A percentile compares a stretch with the other conserved stretches of the same genome.
These are phyloP conservation scores for Leccinum broughii DNA, from an alignment of 768 basidiomycete genomes.

Conservation along the genomic window DNA sequence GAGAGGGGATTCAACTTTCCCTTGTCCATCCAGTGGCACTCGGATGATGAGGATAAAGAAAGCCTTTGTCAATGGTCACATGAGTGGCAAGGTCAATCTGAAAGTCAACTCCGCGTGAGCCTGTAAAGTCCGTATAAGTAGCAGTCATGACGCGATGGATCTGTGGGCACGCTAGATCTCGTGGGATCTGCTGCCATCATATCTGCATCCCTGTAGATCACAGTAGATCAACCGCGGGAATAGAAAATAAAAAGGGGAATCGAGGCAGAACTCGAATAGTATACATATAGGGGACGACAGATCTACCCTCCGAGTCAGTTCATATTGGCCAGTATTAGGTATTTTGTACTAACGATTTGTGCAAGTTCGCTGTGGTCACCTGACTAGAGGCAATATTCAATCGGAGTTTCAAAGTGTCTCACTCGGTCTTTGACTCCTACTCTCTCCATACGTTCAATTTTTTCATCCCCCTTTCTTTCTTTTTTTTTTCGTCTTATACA, in stretches of 20 bases:
- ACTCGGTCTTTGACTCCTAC: constrained; percentile 14
- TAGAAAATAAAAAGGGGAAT: background rate
- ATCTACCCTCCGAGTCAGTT: background rate
- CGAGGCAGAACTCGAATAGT: background rate
- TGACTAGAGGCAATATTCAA: constrained; percentile 13
- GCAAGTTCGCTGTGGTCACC: constrained; percentile 12
- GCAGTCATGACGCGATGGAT: background rate
- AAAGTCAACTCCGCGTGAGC: constrained; percentile 10
- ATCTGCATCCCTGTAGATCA: background rate
- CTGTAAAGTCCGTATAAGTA: background rate
- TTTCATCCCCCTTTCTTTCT: background rate
- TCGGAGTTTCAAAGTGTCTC: constrained; percentile 21
- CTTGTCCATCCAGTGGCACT: constrained; percentile 16
- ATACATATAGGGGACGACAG: too few relatives aligned
- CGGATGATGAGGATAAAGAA: constrained; percentile 7
- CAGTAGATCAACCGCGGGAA: background rate
- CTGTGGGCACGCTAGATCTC: background rate
- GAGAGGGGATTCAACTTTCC: background rate
- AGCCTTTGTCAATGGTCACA: background rate
- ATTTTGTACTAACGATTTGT: too few relatives aligned
- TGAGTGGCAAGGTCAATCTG: constrained; percentile 2
- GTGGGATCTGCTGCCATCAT: background rate
- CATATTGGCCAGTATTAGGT: too few relatives aligned
- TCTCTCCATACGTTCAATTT: background rate
- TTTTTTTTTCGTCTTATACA: background rate